Percentiles rank a stretch among this genome's conserved stretches.
These are phyloP conservation scores for Fusarium kyushuense DNA, from an alignment of 2,329 filamentous ascomycete genomes.

Conservation along the genomic window DNA sequence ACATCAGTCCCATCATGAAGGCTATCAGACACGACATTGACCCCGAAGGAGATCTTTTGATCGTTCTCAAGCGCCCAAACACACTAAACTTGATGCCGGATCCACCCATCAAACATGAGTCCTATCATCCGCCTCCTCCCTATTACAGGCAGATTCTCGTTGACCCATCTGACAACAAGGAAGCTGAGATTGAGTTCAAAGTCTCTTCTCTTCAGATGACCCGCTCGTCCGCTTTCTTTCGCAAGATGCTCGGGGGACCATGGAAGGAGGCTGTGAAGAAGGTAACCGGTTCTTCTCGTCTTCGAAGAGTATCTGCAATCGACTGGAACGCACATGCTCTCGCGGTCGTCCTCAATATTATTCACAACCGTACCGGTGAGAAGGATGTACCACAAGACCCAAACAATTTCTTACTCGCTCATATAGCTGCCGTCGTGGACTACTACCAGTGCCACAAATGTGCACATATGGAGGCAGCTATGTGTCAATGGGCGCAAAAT, in stretches of 20 bases:
- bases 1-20: neutral
- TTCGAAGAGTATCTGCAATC: neutral
- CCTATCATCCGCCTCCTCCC: neutral
- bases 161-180: neutral
- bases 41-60: neutral
- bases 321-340: conserved; percentile 3
- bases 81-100: neutral
- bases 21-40: neutral
- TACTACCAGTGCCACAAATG: conserved; percentile 12
- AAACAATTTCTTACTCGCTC: neutral
- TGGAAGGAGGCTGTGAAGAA: neutral
- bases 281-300: too few relatives aligned
- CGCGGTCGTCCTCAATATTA: neutral
- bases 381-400: neutral
- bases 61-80: neutral
- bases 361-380: neutral
- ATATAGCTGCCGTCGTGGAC: conserved; percentile 24
- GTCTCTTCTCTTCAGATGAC: neutral
- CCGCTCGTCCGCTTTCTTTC: neutral
- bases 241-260: neutral
- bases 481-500: neutral
- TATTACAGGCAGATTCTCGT: neutral
- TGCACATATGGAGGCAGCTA: neutral
- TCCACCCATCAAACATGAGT: neutral
- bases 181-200: neutral